Evolutionary conservation across 2,329 filamentous ascomycete species (phyloP).

Genomic region (Ceratocystis variospora): DNA sequence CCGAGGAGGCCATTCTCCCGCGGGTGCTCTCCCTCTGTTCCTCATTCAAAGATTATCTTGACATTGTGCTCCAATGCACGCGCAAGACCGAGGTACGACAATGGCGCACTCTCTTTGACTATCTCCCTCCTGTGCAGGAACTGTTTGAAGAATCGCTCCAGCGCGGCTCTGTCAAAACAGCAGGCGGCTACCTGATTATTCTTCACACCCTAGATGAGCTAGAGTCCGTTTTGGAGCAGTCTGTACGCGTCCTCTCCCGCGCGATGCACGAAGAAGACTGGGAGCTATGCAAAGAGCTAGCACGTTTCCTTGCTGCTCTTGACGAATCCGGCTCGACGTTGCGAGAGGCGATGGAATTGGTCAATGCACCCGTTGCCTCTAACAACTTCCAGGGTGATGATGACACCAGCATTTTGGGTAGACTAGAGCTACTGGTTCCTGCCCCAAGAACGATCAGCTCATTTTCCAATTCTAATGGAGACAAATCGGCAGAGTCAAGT

Average conservation of each 20-base stretch:
- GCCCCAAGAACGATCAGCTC: constrained; percentile 8
- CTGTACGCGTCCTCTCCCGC: constrained; percentile 64
- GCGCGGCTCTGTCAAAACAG: constrained; percentile 79
- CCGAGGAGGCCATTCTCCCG: constrained; percentile 51
- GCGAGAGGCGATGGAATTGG: constrained; percentile 53
- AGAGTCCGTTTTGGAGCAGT: constrained; percentile 56
- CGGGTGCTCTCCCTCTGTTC: constrained; percentile 51
- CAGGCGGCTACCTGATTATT: constrained; percentile 89
- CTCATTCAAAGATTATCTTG: constrained; percentile 72
- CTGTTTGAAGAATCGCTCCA: constrained; percentile 86
- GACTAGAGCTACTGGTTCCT: constrained; percentile 12
- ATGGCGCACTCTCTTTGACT: constrained; percentile 85
- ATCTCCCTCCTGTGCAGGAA: constrained; percentile 77
- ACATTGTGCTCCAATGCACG: constrained; percentile 92
- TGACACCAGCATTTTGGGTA: constrained; percentile 20
- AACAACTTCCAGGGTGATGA: constrained; percentile 26
- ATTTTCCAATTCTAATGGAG: constrained; percentile 13
- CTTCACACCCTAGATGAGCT: constrained; percentile 69
- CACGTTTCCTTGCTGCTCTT: constrained; percentile 84
- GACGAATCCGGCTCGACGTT: constrained; percentile 76
- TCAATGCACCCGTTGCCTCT: constrained; percentile 30
- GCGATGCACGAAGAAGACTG: constrained; percentile 80
- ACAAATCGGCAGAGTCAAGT: constrained; percentile 23
- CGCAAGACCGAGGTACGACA: constrained; percentile 91
- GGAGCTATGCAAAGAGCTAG: constrained; percentile 90